phyloP scores from a whole-genome alignment of 192 early-diverging fungal species.

The Coemansia interrupta region DNA sequence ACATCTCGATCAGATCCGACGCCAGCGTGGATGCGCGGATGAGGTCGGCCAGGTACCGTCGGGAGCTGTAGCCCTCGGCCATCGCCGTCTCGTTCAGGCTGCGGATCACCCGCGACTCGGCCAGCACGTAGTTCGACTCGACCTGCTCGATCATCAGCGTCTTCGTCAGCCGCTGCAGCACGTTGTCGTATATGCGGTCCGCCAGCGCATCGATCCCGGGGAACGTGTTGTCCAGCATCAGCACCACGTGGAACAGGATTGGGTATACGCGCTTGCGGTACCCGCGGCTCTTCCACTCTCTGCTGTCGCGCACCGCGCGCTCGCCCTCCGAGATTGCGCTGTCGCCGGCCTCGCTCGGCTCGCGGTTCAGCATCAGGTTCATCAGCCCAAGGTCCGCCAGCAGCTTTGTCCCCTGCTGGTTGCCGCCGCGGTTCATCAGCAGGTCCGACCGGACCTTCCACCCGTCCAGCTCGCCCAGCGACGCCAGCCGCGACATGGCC shows the following conservation, averaged over 20 bases:
- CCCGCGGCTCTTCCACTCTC: slow-evolving; percentile 50
- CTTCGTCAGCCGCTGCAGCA: slow-evolving; percentile 44
- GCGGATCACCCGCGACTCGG: slow-evolving; percentile 44
- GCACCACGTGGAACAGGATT: slow-evolving; percentile 43
- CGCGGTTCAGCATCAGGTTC: slow-evolving; percentile 45
- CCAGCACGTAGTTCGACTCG: slow-evolving; percentile 46
- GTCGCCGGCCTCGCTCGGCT: slow-evolving; percentile 52
- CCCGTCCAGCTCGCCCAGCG: slow-evolving; percentile 30
- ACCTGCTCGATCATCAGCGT: slow-evolving; percentile 51
- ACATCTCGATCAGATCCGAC: slow-evolving; percentile 36
- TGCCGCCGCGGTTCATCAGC: slow-evolving; percentile 17
- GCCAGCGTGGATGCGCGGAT: slow-evolving; percentile 29
- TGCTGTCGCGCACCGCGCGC: slow-evolving; percentile 52
- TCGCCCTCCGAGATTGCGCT: slow-evolving; percentile 47
- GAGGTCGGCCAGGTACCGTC: slow-evolving; percentile 29
- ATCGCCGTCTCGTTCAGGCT: slow-evolving; percentile 40
- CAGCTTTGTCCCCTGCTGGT: slow-evolving; percentile 35
- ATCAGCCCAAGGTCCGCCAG: slow-evolving; percentile 46
- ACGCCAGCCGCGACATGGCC: slow-evolving; percentile 34
- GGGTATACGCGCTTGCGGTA: slow-evolving; percentile 41
- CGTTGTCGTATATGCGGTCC: slow-evolving; percentile 45
- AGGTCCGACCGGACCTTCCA: slow-evolving; percentile 44
- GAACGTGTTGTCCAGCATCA: slow-evolving; percentile 51
- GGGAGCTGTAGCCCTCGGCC: slow-evolving; percentile 17
- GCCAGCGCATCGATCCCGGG: slow-evolving; percentile 39